Evolutionary conservation across 805 yeast species (phyloP), one percentile per base, ranked within the genome.

Genomic region (Yarrowia alimentaria): DNA sequence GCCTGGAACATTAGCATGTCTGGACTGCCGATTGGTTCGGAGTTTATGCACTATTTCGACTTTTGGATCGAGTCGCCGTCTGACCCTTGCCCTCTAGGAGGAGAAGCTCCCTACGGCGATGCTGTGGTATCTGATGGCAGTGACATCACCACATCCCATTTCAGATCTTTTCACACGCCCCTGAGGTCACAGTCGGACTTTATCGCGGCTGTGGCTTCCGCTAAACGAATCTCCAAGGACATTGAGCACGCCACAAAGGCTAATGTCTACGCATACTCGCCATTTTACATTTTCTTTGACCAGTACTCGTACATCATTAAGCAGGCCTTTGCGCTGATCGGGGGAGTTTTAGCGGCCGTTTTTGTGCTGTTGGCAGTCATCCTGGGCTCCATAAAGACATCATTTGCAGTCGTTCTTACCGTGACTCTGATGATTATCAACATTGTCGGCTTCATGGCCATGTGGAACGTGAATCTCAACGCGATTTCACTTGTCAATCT

Each of bases 11-110:
- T 80, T 57, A 71, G 76, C 31, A 86, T 89, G 95, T 71, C 74
- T 5, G 96, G 93, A 0, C 80, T 93, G 61, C 99, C 99, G 0
- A 79, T 78, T 59, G 80, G 79, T 28, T 76, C 73, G 0, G 81
- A 81, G 26, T 91, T 91, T 60, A 77, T 85, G 79, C 71, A 70
- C 35, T 87, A 73, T 58, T 83, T 89, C 62, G 65, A 77, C 17
- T 78, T 83, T 32, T 91, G 99, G 99, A 85, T 91, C 19, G 73
- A 79, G 30, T 68, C 87, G 1, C 85, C 87, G 19, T 85, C 95
- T 53, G 93, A 85, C 60, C 87, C 91, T 2, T 91, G 99, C 65
- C 96, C 98, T 1, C 69, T 91, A 20, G 98, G 96, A 3, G 99
- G 99, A 2, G 85, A 85, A 61, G 97, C 97, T 0, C 95, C 97